Evolutionary conservation across 495 filamentous ascomycete species (phyloP).

Genomic region (Daldinia caldariorum): DNA sequence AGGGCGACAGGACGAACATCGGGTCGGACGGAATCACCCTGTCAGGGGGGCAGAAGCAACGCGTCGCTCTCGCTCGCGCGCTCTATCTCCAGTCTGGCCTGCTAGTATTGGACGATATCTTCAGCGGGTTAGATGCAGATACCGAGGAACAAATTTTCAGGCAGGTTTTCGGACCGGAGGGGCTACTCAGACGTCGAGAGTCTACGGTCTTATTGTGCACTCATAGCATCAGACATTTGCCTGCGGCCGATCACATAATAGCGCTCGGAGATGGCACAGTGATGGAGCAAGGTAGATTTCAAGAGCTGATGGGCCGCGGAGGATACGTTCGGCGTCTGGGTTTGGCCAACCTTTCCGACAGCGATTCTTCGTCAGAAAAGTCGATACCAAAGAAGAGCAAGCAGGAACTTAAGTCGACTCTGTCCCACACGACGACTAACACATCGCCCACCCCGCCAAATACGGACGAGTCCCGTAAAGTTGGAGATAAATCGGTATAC

Average conservation of each 20-base stretch:
- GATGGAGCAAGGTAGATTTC: background rate
- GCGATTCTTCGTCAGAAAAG: background rate
- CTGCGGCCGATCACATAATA: background rate
- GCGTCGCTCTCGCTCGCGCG: slow-evolving; percentile 34
- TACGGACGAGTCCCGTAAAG: background rate
- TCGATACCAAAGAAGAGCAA: background rate
- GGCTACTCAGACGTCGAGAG: slow-evolving; percentile 53
- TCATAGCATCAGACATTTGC: background rate
- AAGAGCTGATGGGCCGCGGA: background rate
- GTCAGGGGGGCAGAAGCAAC: background rate
- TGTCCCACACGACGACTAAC: background rate
- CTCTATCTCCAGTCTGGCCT: slow-evolving; percentile 65
- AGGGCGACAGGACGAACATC: background rate
- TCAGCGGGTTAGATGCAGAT: slow-evolving; percentile 68
- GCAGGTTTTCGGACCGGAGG: slow-evolving; percentile 62
- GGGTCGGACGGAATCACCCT: background rate
- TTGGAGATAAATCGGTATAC: background rate
- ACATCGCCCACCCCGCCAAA: background rate
- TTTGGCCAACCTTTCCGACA: background rate
- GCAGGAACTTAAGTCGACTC: background rate
- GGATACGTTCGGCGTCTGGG: background rate
- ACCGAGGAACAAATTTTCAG: slow-evolving; percentile 71
- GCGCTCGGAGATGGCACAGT: background rate
- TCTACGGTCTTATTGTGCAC: background rate
- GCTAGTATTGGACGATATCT: slow-evolving; percentile 68